phyloP scores from a whole-genome alignment of 768 basidiomycete species.

The Coprinellus micaceus region DNA sequence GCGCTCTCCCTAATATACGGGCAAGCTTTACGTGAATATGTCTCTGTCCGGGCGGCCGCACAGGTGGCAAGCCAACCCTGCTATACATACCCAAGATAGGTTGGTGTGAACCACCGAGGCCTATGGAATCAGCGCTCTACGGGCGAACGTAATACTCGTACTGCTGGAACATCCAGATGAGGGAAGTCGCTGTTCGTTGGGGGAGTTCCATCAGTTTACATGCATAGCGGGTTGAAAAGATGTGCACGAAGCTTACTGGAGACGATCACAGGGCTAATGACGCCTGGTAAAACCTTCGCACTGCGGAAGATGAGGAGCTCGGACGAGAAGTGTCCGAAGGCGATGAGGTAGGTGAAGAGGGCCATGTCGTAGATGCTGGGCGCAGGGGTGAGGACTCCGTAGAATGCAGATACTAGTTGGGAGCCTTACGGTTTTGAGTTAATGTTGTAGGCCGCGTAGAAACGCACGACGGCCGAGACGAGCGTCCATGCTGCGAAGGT shows the following conservation, averaged over 20 bases:
- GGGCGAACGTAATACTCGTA: slow-evolving; percentile 72
- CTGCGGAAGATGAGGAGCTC: slow-evolving; percentile 84
- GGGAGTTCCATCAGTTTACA: slow-evolving; percentile 6
- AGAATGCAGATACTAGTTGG: slow-evolving; percentile 2
- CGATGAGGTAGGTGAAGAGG: slow-evolving; percentile 83
- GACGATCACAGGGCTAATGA: slow-evolving; percentile 76
- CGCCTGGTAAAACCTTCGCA: slow-evolving; percentile 54
- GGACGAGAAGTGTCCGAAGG: slow-evolving; percentile 83
- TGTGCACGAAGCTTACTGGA: slow-evolving; percentile 68
- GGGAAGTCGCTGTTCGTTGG: slow-evolving; percentile 48
- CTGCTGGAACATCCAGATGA: slow-evolving; percentile 84
- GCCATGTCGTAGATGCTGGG: slow-evolving; percentile 88
- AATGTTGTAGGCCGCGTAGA: slow-evolving; percentile 89
- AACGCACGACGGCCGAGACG: slow-evolving; percentile 75
- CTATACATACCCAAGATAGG: no score
- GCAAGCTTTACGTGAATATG: no score
- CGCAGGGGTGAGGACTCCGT: slow-evolving; percentile 10
- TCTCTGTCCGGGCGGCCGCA: no score
- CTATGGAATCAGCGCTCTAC: slow-evolving; percentile 8
- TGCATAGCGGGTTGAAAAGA: background rate
- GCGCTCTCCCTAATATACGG: no score
- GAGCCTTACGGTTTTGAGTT: slow-evolving; percentile 67
- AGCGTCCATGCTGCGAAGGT: slow-evolving; percentile 93
- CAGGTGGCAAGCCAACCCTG: no score
- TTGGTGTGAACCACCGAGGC: no score